Evolutionary conservation across 139 green algal genomes (phyloP), one percentile per base, ranked within the genome.

Genomic region (Pleodorina starrii): DNA sequence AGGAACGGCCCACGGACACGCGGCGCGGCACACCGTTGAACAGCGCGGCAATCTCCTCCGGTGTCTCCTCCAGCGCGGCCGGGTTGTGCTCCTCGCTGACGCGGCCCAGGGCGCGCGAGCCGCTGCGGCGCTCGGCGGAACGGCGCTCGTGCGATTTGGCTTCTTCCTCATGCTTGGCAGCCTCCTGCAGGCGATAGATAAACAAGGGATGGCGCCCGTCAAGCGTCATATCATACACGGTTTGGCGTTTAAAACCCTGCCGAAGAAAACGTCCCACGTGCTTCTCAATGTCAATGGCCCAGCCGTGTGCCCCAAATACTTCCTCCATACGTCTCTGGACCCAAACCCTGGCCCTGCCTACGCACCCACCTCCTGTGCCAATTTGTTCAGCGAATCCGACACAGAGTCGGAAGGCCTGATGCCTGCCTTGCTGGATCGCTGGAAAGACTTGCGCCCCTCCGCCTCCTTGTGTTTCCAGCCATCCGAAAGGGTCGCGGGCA

Each of bases 11-110:
- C 9, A 90, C 87, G 16, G 74, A 75, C 38, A 96, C 71, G 68
- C 87, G 84, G 54, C 84, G 87, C 78, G 68, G 85, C 1, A 90
- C 88, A 72, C 89, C 89, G 69, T 90, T 93, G 78, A 92, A 92
- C 60, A 90, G 86, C 43, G 78, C 74, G 9, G 92, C 87, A 38
- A 91, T 89, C 83, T 93, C 78, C 81, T 88, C 88, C 4, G 78
- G 79, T 2, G 79, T 79, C 80, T 91, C 43, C 48, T 90, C 68
- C 83, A 88, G 27, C 21, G 40, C 40, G 57, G 40, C 7, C 63
- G 25, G 63, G 21, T 71, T 48, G 38, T 50, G 51, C 40, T 81
- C 71, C 73, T 90, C 60, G 75, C 21, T 54, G 1, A 82, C 79
- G 43, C 72, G 59, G 21, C 44, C 75, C 50, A 87, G 81, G 57